These are phyloP conservation scores for Saprolegnia diclina DNA, from an alignment of 352 stramenopile species.

Conservation along the genomic window DNA sequence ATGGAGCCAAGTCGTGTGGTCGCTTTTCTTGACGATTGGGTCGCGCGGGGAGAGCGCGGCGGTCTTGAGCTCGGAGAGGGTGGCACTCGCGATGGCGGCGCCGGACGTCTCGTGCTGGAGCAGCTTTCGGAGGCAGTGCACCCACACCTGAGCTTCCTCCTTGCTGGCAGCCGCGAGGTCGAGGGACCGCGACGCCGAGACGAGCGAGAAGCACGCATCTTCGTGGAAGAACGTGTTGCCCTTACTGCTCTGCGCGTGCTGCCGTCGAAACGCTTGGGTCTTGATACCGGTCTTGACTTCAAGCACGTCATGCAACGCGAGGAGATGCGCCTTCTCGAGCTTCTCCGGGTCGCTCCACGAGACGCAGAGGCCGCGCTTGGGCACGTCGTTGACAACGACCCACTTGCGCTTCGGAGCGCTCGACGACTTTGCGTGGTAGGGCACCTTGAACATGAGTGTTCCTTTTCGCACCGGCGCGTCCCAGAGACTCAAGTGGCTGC, in stretches of 20 bases:
- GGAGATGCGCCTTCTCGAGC: conserved; percentile 29
- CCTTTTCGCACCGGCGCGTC: conserved; percentile 43
- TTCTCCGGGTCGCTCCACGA: conserved; percentile 65
- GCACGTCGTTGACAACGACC: conserved; percentile 40
- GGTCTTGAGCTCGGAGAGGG: conserved; percentile 31
- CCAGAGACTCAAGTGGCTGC: background rate
- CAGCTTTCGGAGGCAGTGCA: conserved; percentile 34
- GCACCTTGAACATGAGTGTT: conserved; percentile 70
- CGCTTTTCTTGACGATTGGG: background rate
- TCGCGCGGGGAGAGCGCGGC: conserved; percentile 37
- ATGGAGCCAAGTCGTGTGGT: conserved; percentile 45
- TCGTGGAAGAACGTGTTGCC: conserved; percentile 27
- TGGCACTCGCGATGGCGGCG: background rate
- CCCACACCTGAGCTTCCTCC: conserved; percentile 65
- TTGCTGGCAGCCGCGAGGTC: conserved; percentile 75
- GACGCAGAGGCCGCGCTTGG: conserved; percentile 38
- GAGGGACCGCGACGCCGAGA: conserved; percentile 50
- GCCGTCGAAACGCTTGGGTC: conserved; percentile 57
- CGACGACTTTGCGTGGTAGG: conserved; percentile 50
- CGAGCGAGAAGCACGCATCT: conserved; percentile 58
- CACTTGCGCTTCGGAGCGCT: conserved; percentile 48
- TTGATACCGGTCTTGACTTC: conserved; percentile 27
- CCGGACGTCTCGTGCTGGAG: conserved; percentile 17
- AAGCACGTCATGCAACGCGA: conserved; percentile 22
- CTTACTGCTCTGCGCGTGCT: conserved; percentile 24